A percentile compares a stretch with the other conserved stretches of the same genome.
phyloP scores from a whole-genome alignment of 805 yeast species.

The Pichia thaimueangensis region DNA sequence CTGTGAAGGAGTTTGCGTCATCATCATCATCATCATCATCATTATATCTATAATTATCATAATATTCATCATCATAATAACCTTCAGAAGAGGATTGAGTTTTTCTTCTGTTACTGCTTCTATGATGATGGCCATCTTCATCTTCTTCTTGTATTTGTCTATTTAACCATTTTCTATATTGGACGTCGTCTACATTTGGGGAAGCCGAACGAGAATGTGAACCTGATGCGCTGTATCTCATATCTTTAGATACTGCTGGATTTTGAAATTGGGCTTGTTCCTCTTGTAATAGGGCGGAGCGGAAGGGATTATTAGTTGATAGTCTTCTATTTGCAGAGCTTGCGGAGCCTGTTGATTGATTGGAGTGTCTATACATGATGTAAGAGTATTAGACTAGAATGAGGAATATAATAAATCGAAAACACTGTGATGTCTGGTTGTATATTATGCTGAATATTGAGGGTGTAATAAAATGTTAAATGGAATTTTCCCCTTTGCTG shows the following conservation, averaged over 20 bases:
- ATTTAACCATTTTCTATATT: conserved; percentile 55
- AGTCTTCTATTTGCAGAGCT: conserved; percentile 39
- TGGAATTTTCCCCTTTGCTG: too few species aligned
- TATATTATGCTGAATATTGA: too few species aligned
- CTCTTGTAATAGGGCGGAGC: conserved; percentile 38
- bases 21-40: conserved; percentile 35
- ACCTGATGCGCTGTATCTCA: conserved; percentile 7
- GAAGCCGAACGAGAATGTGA: conserved; percentile 9
- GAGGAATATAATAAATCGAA: too few species aligned
- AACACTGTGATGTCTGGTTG: too few species aligned
- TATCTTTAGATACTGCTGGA: too few species aligned
- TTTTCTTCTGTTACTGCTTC: too few species aligned
- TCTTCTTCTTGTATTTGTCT: conserved; percentile 26
- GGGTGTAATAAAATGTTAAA: too few species aligned
- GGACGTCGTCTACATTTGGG: conserved; percentile 23
- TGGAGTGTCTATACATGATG: conserved; percentile 29
- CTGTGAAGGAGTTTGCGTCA: conserved; percentile 30
- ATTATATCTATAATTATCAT: too few species aligned
- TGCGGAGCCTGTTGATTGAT: conserved; percentile 27
- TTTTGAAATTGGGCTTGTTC: too few species aligned
- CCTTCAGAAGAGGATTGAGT: background rate
- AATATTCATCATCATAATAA: conserved; percentile 37
- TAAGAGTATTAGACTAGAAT: too few species aligned
- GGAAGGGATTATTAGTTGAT: conserved; percentile 70
- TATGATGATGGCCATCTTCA: conserved; percentile 24